These are phyloP conservation scores for Ceratobasidium sp. DNA, from an alignment of 1,284 basidiomycete species.

Conservation along the genomic window DNA sequence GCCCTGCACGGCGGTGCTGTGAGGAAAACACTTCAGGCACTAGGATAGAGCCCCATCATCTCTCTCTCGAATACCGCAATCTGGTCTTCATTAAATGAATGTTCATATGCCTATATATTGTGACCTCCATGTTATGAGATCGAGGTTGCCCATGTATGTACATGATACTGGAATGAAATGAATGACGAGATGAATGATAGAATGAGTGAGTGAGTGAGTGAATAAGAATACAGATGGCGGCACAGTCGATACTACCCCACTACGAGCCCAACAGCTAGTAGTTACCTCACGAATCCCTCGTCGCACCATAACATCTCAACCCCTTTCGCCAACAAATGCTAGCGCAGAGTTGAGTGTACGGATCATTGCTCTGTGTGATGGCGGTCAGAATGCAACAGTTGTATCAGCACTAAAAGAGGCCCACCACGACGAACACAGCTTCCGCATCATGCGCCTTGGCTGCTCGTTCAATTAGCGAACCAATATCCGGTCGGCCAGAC, in stretches of 20 bases:
- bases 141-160: background rate
- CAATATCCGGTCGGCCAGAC: conserved; percentile 39
- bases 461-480: conserved; percentile 14
- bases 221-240: background rate
- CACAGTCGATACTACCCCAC: background rate
- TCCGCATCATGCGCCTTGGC: conserved; percentile 43
- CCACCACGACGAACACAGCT: conserved; percentile 20
- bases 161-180: background rate
- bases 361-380: conserved; percentile 23
- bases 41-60: no score
- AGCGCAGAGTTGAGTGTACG: conserved; percentile 25
- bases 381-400: background rate
- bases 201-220: conserved; percentile 1
- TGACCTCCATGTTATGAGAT: no score
- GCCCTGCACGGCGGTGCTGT: background rate
- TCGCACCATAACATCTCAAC: conserved; percentile 42
- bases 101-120: no score
- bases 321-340: conserved; percentile 43
- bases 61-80: no score
- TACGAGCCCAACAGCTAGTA: background rate
- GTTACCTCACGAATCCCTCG: conserved; percentile 2
- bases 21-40: background rate
- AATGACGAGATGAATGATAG: background rate
- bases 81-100: no score
- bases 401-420: background rate